Conservation (phyloP, 345 rosid genomes). For the Bretschneidera sinensis region DNA sequence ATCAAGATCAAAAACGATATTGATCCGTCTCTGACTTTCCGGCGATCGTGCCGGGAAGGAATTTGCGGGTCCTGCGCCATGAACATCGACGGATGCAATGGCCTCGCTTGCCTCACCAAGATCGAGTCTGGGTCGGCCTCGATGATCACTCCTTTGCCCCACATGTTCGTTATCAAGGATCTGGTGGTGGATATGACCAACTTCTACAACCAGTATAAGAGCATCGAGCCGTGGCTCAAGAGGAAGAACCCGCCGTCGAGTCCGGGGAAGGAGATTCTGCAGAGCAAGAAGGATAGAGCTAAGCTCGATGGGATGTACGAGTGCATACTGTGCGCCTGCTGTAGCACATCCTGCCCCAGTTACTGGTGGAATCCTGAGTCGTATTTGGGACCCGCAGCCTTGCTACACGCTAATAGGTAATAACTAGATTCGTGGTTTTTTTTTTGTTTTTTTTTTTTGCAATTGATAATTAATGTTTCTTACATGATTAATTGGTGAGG, state of each 20-base stretch:
- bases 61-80: slow-evolving; percentile 96
- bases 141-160: slow-evolving; percentile 77
- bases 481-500: neutral
- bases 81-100: slow-evolving; percentile 95
- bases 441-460: too few species aligned
- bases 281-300: slow-evolving; percentile 86
- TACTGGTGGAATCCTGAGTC: slow-evolving; percentile 99
- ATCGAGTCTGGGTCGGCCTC: slow-evolving; percentile 38
- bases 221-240: slow-evolving; percentile 98
- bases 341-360: slow-evolving; percentile 92
- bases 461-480: too few species aligned
- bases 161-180: slow-evolving; percentile 95
- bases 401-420: slow-evolving; percentile 92
- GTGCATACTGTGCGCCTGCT: slow-evolving; percentile 91
- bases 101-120: slow-evolving; percentile 89
- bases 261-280: slow-evolving; percentile 75
- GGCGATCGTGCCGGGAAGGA: slow-evolving; percentile 96
- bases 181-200: slow-evolving; percentile 96
- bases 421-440: too few species aligned
- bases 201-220: slow-evolving; percentile 92
- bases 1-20: slow-evolving; percentile 97
- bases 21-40: slow-evolving; percentile 87
- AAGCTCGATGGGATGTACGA: slow-evolving; percentile 98
- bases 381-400: slow-evolving; percentile 89
- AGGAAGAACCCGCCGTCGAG: slow-evolving; percentile 64